These are phyloP conservation scores for Hibiscus mutabilis DNA, from an alignment of 345 rosid genomes.

Conservation along the genomic window DNA sequence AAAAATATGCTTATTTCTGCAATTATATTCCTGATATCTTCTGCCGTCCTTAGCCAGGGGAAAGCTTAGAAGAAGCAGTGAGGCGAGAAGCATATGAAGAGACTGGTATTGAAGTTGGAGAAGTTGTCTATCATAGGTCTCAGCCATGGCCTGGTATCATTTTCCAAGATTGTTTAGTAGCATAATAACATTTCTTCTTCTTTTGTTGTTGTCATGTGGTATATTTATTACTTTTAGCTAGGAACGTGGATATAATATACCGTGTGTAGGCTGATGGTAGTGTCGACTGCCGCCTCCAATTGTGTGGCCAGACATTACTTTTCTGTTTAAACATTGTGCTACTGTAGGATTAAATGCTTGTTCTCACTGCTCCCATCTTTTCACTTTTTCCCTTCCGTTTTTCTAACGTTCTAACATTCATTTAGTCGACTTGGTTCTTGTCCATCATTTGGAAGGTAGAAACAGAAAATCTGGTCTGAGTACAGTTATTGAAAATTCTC, in stretches of 20 bases:
- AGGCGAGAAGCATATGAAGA: slow-evolving; percentile 96
- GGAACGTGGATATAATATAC: too few species aligned
- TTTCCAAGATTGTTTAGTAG: background rate
- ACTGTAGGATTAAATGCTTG: too few species aligned
- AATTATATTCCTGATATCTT: slow-evolving; percentile 3
- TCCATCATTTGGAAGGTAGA: background rate
- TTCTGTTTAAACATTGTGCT: too few species aligned
- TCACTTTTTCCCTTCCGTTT: too few species aligned
- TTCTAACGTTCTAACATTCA: too few species aligned
- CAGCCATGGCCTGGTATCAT: slow-evolving; percentile 98
- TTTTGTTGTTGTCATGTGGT: background rate
- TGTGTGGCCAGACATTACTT: too few species aligned
- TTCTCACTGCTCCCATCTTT: too few species aligned
- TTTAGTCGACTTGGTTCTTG: too few species aligned
- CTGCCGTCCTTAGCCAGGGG: slow-evolving; percentile 68
- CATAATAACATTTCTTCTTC: background rate
- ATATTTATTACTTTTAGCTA: background rate
- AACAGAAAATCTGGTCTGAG: background rate
- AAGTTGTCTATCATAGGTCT: slow-evolving; percentile 89
- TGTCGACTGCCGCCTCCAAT: background rate
- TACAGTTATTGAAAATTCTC: background rate
- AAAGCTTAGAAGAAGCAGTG: slow-evolving; percentile 98
- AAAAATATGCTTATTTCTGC: background rate
- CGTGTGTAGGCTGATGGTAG: background rate
- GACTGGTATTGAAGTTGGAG: slow-evolving; percentile 91